Evolutionary conservation across 1,284 basidiomycete genomes (phyloP).

Genomic region (Peniophora sp.): DNA sequence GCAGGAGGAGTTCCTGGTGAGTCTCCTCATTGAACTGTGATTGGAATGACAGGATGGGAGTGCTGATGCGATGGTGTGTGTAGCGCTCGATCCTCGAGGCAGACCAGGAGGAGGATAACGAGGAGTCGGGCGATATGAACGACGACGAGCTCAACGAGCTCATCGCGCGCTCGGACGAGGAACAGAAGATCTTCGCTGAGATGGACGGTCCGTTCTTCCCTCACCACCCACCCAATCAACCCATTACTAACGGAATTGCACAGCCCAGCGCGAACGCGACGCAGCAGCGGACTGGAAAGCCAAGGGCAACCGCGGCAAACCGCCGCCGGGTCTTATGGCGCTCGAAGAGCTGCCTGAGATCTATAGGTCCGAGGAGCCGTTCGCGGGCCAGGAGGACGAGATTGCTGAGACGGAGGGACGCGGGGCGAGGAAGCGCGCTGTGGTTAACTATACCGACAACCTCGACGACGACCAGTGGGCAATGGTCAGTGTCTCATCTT

Average conservation of each 20-base stretch:
- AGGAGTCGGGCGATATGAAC: slow-evolving; percentile 92
- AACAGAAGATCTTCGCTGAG: slow-evolving; percentile 71
- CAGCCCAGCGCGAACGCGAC: slow-evolving; percentile 66
- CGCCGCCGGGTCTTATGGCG: slow-evolving; percentile 76
- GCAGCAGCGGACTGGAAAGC: slow-evolving; percentile 66
- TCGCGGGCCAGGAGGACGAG: slow-evolving; percentile 51
- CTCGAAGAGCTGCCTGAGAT: slow-evolving; percentile 90
- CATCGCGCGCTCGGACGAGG: slow-evolving; percentile 81
- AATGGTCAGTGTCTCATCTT: slow-evolving; percentile 39
- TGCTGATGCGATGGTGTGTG: slow-evolving; percentile 3
- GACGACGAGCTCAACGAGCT: slow-evolving; percentile 97
- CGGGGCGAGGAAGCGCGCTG: slow-evolving; percentile 76
- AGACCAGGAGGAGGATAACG: slow-evolving; percentile 87
- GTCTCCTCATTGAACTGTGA: slow-evolving; percentile 22
- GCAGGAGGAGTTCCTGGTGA: slow-evolving; percentile 88
- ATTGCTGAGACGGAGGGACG: slow-evolving; percentile 73
- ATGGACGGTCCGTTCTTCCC: slow-evolving; percentile 50
- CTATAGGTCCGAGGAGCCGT: slow-evolving; percentile 82
- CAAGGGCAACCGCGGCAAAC: slow-evolving; percentile 71
- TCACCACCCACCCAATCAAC: too few relatives aligned
- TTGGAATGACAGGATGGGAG: not conserved
- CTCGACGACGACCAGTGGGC: slow-evolving; percentile 93
- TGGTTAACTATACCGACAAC: slow-evolving; percentile 93
- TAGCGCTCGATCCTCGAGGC: slow-evolving; percentile 83
- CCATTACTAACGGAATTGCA: too few relatives aligned